Conservation (phyloP, 2,329 filamentous ascomycete genomes). For the Cladophialophora immunda region DNA sequence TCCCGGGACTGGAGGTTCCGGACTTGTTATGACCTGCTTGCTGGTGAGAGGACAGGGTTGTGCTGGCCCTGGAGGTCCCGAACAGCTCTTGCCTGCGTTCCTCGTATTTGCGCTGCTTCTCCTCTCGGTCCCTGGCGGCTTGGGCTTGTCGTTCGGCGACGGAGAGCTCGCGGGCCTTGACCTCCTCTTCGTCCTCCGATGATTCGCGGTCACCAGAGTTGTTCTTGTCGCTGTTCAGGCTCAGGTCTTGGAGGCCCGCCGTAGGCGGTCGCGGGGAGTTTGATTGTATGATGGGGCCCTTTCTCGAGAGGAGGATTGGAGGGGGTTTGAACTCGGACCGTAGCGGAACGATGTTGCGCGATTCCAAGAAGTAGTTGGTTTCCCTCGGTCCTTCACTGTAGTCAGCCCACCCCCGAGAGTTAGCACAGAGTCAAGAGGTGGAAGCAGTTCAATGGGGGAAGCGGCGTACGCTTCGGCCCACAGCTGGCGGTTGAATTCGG, state of each 20-base stretch:
- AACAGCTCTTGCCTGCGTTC: constrained; percentile 89
- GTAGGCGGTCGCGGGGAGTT: constrained; percentile 32
- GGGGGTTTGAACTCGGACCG: constrained; percentile 79
- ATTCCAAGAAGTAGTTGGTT: constrained; percentile 77
- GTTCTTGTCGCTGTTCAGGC: constrained; percentile 53
- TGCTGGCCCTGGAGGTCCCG: constrained; percentile 61
- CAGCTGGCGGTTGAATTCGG: constrained; percentile 81
- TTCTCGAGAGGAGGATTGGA: constrained; percentile 85
- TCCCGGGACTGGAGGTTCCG: constrained; percentile 69
- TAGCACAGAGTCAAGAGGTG: background rate
- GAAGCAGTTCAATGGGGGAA: background rate
- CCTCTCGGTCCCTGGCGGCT: constrained; percentile 78
- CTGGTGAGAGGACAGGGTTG: constrained; percentile 15
- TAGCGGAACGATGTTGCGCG: constrained; percentile 66
- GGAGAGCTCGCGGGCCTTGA: constrained; percentile 69
- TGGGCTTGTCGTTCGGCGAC: constrained; percentile 80
- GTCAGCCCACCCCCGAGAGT: background rate
- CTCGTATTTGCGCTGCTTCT: constrained; percentile 90
- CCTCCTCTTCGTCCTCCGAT: constrained; percentile 63
- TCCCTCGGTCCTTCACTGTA: constrained; percentile 73
- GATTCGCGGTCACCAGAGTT: constrained; percentile 63
- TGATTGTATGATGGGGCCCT: constrained; percentile 49
- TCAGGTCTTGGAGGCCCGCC: constrained; percentile 30
- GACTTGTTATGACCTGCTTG: constrained; percentile 47
- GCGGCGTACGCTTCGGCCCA: constrained; percentile 83